A percentile compares a stretch with the other conserved stretches of the same genome.
phyloP scores from a whole-genome alignment of 2,329 filamentous ascomycete species.

The Calonectria naviculata region DNA sequence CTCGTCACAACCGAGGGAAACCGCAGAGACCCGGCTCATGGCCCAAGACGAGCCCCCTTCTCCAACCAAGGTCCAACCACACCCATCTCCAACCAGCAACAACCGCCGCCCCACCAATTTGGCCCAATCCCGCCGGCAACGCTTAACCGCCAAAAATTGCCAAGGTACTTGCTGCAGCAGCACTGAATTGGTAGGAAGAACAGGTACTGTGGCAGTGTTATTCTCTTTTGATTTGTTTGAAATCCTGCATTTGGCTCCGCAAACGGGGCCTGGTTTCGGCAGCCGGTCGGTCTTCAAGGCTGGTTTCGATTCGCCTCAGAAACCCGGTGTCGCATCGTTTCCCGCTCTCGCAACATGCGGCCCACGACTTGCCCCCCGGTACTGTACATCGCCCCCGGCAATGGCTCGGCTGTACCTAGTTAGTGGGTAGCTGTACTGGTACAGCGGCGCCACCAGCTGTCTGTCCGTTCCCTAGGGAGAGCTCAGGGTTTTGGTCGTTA shows the following conservation, averaged over 20 bases:
- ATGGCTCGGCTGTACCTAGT: constrained; percentile 3
- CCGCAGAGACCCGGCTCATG: constrained; percentile 40
- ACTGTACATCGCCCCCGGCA: neutral
- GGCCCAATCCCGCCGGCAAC: constrained; percentile 45
- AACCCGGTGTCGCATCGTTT: constrained; percentile 4
- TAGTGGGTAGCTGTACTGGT: constrained; percentile 5
- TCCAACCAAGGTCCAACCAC: constrained; percentile 34
- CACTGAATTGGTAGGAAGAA: constrained; percentile 37
- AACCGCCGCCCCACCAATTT: constrained; percentile 34
- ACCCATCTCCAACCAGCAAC: neutral
- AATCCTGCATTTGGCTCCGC: constrained; percentile 12
- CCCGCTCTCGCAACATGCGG: neutral
- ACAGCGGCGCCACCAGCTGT: neutral
- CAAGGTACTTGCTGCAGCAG: neutral
- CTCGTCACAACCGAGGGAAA: constrained; percentile 48
- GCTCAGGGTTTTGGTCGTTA: constrained; percentile 22
- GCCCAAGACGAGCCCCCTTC: neutral
- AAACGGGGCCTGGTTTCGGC: constrained; percentile 28
- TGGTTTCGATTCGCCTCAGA: neutral
- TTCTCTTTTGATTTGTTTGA: neutral
- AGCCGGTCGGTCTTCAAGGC: constrained; percentile 35
- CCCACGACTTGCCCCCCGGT: neutral
- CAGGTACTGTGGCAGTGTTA: neutral
- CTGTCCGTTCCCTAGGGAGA: constrained; percentile 4
- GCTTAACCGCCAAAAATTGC: constrained; percentile 29